These are phyloP conservation scores for Polychaeton citri DNA, from an alignment of 2,329 filamentous ascomycete genomes.

Conservation along the genomic window DNA sequence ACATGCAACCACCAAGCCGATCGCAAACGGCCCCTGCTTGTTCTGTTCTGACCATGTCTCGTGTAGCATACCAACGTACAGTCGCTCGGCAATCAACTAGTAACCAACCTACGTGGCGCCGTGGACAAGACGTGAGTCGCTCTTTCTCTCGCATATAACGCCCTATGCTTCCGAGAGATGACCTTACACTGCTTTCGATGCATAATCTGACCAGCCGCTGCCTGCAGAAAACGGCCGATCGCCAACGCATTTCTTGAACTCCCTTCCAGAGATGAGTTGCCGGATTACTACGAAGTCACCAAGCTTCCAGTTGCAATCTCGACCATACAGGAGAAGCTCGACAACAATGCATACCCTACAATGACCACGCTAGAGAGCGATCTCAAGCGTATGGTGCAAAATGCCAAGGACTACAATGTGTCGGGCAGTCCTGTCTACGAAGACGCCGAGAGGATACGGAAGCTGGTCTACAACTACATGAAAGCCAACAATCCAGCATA, in stretches of 20 bases:
- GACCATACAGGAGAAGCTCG: slow-evolving; percentile 62
- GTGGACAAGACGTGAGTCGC: slow-evolving; percentile 64
- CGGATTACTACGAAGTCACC: slow-evolving; percentile 66
- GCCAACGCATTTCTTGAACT: slow-evolving; percentile 63
- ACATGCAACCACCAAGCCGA: slow-evolving; percentile 1
- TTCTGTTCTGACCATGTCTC: slow-evolving; percentile 36
- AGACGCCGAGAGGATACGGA: slow-evolving; percentile 76
- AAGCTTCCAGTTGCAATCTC: slow-evolving; percentile 67
- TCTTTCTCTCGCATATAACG: slow-evolving; percentile 1
- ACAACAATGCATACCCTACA: slow-evolving; percentile 52
- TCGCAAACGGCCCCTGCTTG: background rate
- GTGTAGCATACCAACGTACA: slow-evolving; percentile 50
- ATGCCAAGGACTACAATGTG: slow-evolving; percentile 73
- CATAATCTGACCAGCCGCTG: slow-evolving; percentile 5
- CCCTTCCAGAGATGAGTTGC: slow-evolving; percentile 37
- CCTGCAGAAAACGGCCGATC: slow-evolving; percentile 53
- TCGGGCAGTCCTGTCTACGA: slow-evolving; percentile 60
- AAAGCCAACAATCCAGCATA: slow-evolving; percentile 77
- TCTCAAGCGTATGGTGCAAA: slow-evolving; percentile 75
- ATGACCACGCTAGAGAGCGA: slow-evolving; percentile 70
- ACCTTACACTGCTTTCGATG: too few species aligned
- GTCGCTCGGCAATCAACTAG: slow-evolving; percentile 55
- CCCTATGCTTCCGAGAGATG: background rate
- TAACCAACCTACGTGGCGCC: slow-evolving; percentile 62
- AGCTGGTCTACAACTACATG: slow-evolving; percentile 80